A percentile compares a stretch with the other conserved stretches of the same genome.
These are phyloP conservation scores for Coemansia asiatica DNA, from an alignment of 192 early-diverging fungal genomes.

Conservation along the genomic window DNA sequence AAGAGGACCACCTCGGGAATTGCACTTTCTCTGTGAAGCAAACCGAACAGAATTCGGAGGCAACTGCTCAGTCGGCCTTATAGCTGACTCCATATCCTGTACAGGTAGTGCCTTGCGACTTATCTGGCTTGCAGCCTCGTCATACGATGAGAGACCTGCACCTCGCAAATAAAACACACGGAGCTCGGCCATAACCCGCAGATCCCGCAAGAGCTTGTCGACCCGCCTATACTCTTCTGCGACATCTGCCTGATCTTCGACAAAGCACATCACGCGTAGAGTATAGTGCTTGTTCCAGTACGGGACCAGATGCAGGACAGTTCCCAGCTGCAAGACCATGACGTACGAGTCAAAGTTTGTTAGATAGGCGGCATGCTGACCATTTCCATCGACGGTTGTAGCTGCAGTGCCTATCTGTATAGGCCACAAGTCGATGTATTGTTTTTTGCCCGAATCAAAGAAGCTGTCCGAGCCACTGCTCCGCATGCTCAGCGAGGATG, in stretches of 20 bases:
- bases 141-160: slow-evolving; percentile 47
- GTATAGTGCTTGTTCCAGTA: slow-evolving; percentile 64
- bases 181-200: slow-evolving; percentile 65
- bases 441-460: slow-evolving; percentile 30
- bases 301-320: slow-evolving; percentile 69
- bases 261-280: slow-evolving; percentile 69
- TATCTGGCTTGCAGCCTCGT: slow-evolving; percentile 15
- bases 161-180: slow-evolving; percentile 57
- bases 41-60: not conserved
- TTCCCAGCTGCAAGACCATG: slow-evolving; percentile 74
- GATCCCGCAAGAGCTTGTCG: slow-evolving; percentile 56
- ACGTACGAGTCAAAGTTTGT: slow-evolving; percentile 71
- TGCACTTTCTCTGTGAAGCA: not conserved
- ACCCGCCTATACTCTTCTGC: slow-evolving; percentile 62
- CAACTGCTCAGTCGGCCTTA: not conserved
- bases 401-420: slow-evolving; percentile 60
- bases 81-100: not conserved
- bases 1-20: not conserved
- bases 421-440: slow-evolving; percentile 75
- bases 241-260: slow-evolving; percentile 63
- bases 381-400: slow-evolving; percentile 11
- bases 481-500: not conserved
- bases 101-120: not conserved
- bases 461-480: not conserved
- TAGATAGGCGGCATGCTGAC: slow-evolving; percentile 34